Evolutionary conservation across 1,284 basidiomycete genomes (phyloP), one percentile per base, ranked within the genome.

Genomic region (Leccinum solheimii): DNA sequence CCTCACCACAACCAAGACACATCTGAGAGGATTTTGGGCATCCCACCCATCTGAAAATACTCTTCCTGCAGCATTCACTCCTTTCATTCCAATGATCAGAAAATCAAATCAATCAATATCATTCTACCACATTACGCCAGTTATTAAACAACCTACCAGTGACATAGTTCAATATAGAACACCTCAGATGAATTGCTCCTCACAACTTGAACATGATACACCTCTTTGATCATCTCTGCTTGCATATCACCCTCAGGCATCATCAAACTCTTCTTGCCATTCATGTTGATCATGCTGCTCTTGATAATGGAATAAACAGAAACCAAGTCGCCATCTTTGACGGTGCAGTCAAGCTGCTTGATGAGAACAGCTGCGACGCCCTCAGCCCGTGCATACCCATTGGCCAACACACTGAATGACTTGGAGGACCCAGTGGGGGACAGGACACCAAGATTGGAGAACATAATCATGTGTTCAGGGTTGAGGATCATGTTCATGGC

Each of bases 121-220:
- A 45, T 45, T 8, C 10, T 45, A 19, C 43, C 19, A 21, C 19
- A 45, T 45, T 45, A 5, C 19, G 10, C 19, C 43, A 19, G 19
- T 11, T 19, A 45, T 45, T 19, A 45, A 45, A 38, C 5, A 43
- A 59, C 64, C 50, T 21, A 69, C 70, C 83, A 16, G 83, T 83
- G 1, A 79, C 81, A 62, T 84, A 79, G 55, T 67, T 84, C 83
- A 0, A 83, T 67, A 65, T 74, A 84, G 57, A 82, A 82, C 1
- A 79, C 78, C 23, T 84, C 79, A 1, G 67, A 62, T 13, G 73
- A 74, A 56, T 73, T 64, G 48, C 72, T 64, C 19, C 60, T 56
- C 8, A 73, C 74, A 23, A 67, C 56, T 23, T 23, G 23, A 23
- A 23, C 23, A 19, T 61, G 62, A 54, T 50, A 75, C 4, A 73